phyloP scores from a whole-genome alignment of 805 yeast genomes.

The Candida orba region DNA sequence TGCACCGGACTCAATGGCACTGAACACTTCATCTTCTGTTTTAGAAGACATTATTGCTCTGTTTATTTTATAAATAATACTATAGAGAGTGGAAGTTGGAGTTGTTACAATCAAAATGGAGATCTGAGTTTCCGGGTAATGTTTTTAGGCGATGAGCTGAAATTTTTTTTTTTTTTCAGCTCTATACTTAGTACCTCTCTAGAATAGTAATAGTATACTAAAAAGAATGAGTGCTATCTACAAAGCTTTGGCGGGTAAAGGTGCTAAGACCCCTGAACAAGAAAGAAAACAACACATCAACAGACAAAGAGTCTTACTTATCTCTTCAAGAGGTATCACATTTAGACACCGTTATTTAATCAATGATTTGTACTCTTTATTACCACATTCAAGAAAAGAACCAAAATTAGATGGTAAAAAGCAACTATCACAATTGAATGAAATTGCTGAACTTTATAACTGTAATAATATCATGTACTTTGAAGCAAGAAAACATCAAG shows the following conservation, averaged over 20 bases:
- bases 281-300: conserved; percentile 57
- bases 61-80: neutral
- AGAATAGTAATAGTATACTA: neutral
- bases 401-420: conserved; percentile 93
- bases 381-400: conserved; percentile 95
- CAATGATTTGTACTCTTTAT: conserved; percentile 63
- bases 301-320: conserved; percentile 80
- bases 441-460: conserved; percentile 93
- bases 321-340: conserved; percentile 92
- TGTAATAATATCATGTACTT: conserved; percentile 92
- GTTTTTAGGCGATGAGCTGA: conserved; percentile 6
- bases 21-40: conserved; percentile 29
- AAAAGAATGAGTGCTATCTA: conserved; percentile 59
- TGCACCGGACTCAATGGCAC: conserved; percentile 46
- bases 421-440: conserved; percentile 81
- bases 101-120: neutral
- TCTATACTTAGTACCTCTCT: neutral
- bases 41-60: conserved; percentile 18
- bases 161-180: conserved; percentile 3
- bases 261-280: conserved; percentile 25
- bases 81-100: neutral
- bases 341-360: conserved; percentile 93
- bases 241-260: conserved; percentile 54
- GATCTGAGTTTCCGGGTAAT: conserved; percentile 2
- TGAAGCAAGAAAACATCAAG: conserved; percentile 94